Base-by-base conservation (phyloP, 2,329 filamentous ascomycete genomes). In the Clonostachys solani region DNA sequence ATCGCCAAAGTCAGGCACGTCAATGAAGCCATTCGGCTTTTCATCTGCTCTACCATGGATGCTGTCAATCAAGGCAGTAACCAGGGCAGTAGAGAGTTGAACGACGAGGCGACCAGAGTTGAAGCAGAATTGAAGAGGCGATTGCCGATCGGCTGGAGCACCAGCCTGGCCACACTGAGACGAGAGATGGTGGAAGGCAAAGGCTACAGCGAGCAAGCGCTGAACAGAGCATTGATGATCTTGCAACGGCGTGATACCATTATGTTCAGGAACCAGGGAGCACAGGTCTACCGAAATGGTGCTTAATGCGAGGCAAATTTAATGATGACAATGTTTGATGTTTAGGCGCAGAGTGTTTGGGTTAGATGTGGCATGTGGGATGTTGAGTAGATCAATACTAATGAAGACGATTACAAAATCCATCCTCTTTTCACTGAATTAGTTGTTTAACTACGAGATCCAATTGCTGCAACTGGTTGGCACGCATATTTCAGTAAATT, bases 21-120 rank as follows among this genome's bases (percentile, higher is more conserved):
- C 45, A 92, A 99, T 60, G 94, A 99, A 71, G 94, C 94, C 3
- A 99, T 99, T 59, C 86, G 94, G 0, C 80, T 99, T 15, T 99
- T 99, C 84, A 74, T 99, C 33, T 94, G 92, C 54, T 92, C 86
- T 5, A 99, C 94, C 48, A 97, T 99, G 94, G 92, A 99, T 61
- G 94, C 94, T 8, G 91, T 97, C 48, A 92, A 89, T 50, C 90
- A 95, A 59, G 92, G 92, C 50, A 86, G 87, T 55, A 88, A 86
- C 53, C 82, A 88, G 56, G 89, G 89, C 36, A 91, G 85, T 60
- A 86, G 89, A 52, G 92, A 97, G 68, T 74, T 97, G 47, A 92
- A 95, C 67, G 90, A 96, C 44, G 94, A 97, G 65, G 88, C 89
- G 6, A 77, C 78, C 54, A 90, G 89, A 57, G 81, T 97, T 6